phyloP scores from a whole-genome alignment of 345 rosid species.

The Rhizophora mangle region DNA sequence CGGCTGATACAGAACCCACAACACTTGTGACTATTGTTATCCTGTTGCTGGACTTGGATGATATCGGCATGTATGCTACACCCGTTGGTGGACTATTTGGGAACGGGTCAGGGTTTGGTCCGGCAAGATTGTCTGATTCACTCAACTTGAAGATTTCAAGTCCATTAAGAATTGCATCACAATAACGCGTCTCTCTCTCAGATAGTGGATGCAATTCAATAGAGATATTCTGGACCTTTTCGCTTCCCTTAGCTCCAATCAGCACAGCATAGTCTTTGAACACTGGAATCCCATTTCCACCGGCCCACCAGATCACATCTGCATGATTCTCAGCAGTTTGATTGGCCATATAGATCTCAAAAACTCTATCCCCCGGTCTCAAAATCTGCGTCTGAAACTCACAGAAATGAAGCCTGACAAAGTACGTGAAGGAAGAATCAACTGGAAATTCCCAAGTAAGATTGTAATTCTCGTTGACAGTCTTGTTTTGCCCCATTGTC shows the following conservation, averaged over 20 bases:
- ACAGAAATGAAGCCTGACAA: conserved; percentile 38
- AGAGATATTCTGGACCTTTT: conserved; percentile 1
- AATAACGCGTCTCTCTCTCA: neutral
- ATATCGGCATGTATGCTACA: neutral
- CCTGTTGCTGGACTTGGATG: neutral
- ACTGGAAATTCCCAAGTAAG: conserved; percentile 33
- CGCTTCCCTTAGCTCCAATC: neutral
- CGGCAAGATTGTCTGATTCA: neutral
- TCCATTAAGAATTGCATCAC: conserved; percentile 15
- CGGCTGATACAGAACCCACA: neutral
- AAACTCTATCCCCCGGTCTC: neutral
- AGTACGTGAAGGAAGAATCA: conserved; percentile 24
- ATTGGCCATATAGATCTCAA: conserved; percentile 10
- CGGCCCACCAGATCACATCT: conserved; percentile 7
- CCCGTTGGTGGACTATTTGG: neutral
- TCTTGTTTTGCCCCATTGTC: conserved; percentile 1
- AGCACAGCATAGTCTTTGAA: conserved; percentile 1
- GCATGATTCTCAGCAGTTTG: neutral
- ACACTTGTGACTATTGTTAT: neutral
- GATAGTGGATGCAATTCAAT: neutral
- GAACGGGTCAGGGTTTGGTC: neutral
- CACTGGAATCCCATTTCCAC: conserved; percentile 5
- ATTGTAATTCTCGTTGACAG: conserved; percentile 4
- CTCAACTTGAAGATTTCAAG: conserved; percentile 21
- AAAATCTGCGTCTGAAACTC: conserved; percentile 9